Base-by-base conservation (phyloP, 768 basidiomycete genomes). In the Kwoniella bestiolae region DNA sequence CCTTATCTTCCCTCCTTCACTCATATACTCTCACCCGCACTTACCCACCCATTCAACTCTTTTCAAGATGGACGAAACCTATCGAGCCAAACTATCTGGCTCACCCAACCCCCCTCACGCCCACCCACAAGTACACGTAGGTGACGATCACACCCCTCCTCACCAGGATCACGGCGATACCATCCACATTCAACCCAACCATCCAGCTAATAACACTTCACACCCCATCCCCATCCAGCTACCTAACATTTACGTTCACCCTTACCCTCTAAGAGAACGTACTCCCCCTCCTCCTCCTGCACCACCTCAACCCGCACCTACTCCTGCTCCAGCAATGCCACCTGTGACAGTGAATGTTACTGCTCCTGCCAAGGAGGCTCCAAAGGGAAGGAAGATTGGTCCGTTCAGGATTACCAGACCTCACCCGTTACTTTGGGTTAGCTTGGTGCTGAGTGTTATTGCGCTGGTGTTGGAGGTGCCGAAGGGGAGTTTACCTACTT, bases 401-500 rank as follows among this genome's bases (percentile, higher is more conserved):
- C 58, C 66, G 3, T 72, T 65, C 58, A 56, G n/a, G 23, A 21
- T 71, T 26, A 52, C 44, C 9, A 56, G 52, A 50, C 68, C 74
- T 29, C 76, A 78, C 63, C 74, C 76, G 9, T 56, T 78, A 8
- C 46, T 74, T 3, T 78, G 72, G 74, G 21, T 78, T 25, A 71
- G 71, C 51, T 41, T 78, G 44, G 29, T 68, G 4, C 53, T 78
- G 16, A 74, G 72, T 52, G 12, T 78, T 7, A 26, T 69, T 2
- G 72, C 74, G 2, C 52, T 78, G 28, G 67, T 78, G 3, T 52
- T 78, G 50, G 67, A 59, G 8, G 74, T 78, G 5, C 76, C 76
- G 6, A 78, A 74, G 44, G 74, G 74, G 7, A 50, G 57, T 50
- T 58, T 78, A 44, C 76, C 76, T 5, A 75, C 76, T 21, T 41